Evolutionary conservation across 768 basidiomycete genomes (phyloP), one percentile per base, ranked within the genome.

Genomic region (Panaeolus papilionaceus): DNA sequence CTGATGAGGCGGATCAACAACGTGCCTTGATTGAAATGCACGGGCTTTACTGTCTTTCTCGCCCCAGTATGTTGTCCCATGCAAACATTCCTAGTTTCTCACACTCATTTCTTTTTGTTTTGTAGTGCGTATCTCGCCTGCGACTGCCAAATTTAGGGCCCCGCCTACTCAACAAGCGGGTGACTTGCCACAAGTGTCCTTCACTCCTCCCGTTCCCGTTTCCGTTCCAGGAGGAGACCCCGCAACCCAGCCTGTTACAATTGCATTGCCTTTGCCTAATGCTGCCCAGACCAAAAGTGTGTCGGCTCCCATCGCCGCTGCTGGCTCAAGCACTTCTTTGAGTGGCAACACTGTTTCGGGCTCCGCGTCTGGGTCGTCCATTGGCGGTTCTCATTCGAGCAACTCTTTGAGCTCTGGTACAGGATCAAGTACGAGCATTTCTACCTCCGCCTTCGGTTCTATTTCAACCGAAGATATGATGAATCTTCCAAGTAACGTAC

Each of bases 11-110:
- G 39, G 96, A 98, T 77, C 93, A 95, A 76, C 91, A 93, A 74
- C 90, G 96, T 54, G 95, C 95, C 2, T 82, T 97, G 67, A 91
- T 91, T 66, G 94, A 94, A 80, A 96, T 94, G 93, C 93, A 94
- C 72, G 95, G 94, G 11, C 82, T 95, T 12, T 95, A 95, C 74
- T 95, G 94, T 75, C 85, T 94, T 62, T 94, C 93, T 42, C 88
- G 94, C 67, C 95, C 94, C 61, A 95, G 94, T 95, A 78, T 70
- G 92, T 84, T 23, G 28, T 61, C 44, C 66, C 45, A 28, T 64
- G 20, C 63, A 18, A 20, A 58, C n/a, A 51, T 38, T n/a, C 20
- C 11, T 12, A 18, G 3, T 6, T 39, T 28, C 54, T 42, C 47
- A 58, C 20, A 8, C 16, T 26, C 33, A 33, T 33, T 11, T 23